phyloP scores from a whole-genome alignment of 352 stramenopile species.

The Phytopythium montanum region DNA sequence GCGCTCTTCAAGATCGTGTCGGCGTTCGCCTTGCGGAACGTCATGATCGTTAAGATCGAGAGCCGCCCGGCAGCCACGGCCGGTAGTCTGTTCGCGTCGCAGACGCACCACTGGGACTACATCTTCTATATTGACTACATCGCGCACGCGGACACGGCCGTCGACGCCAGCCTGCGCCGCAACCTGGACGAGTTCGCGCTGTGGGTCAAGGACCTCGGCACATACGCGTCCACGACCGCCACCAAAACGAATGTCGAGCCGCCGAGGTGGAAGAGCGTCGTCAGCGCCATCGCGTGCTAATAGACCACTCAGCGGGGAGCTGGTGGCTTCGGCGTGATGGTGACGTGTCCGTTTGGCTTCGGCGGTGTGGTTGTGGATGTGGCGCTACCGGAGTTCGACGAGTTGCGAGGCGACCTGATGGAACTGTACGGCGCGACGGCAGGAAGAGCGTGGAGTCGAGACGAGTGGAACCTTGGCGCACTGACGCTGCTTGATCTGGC shows the following conservation, averaged over 20 bases:
- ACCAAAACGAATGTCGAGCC: slow-evolving; percentile 62
- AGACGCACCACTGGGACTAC: slow-evolving; percentile 77
- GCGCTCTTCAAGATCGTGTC: slow-evolving; percentile 75
- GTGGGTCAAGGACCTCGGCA: slow-evolving; percentile 74
- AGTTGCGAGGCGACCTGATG: background rate
- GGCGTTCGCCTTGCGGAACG: slow-evolving; percentile 69
- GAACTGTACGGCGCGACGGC: background rate
- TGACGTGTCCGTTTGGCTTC: background rate
- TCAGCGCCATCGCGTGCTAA: slow-evolving; percentile 63
- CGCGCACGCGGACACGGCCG: slow-evolving; percentile 33
- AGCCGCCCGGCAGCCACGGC: slow-evolving; percentile 66
- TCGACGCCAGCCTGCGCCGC: slow-evolving; percentile 47
- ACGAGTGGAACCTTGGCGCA: background rate
- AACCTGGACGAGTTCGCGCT: slow-evolving; percentile 75
- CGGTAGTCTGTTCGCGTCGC: slow-evolving; percentile 48
- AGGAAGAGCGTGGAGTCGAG: background rate
- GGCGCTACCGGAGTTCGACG: background rate
- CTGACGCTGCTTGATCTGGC: background rate
- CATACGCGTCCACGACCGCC: slow-evolving; percentile 51
- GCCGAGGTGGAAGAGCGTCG: slow-evolving; percentile 62
- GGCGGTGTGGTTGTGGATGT: background rate
- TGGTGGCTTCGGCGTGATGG: slow-evolving; percentile 1
- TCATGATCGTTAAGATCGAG: slow-evolving; percentile 84
- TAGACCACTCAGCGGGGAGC: background rate
- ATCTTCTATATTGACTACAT: slow-evolving; percentile 83